Evolutionary conservation across 1,284 basidiomycete genomes (phyloP).

Genomic region (Cutaneotrichosporon arboriforme): DNA sequence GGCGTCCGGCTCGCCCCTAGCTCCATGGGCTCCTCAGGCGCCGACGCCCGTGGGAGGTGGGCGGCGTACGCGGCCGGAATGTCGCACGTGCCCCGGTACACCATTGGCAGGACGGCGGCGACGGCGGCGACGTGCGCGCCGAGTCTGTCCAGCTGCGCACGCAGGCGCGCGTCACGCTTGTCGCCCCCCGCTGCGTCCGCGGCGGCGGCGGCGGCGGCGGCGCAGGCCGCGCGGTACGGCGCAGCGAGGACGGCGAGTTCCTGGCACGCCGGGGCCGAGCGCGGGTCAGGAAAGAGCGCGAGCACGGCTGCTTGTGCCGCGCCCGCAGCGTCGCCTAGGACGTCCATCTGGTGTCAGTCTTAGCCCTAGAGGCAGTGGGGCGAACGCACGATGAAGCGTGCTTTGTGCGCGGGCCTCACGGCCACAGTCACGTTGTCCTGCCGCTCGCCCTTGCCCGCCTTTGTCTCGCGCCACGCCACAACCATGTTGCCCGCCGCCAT

Average conservation of each 20-base stretch:
- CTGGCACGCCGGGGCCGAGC: not conserved
- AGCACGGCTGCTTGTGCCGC: slow-evolving; percentile 16
- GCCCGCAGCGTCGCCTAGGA: slow-evolving; percentile 16
- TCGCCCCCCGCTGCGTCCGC: no score
- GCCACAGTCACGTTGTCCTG: slow-evolving; percentile 4
- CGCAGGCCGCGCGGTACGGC: not conserved
- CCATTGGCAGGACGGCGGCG: no score
- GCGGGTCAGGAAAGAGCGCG: slow-evolving; percentile 17
- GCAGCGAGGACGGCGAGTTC: not conserved
- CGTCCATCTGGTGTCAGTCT: slow-evolving; percentile 31
- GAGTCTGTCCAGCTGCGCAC: not conserved
- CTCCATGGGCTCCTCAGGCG: no score
- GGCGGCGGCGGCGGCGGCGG: no score
- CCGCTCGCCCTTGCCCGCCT: slow-evolving; percentile 22
- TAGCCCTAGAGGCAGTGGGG: not conserved
- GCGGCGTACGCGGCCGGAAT: no score
- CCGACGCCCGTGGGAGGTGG: no score
- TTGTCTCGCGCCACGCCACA: slow-evolving; percentile 27
- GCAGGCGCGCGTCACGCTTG: no score
- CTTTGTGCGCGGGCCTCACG: slow-evolving; percentile 10
- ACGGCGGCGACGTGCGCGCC: not conserved
- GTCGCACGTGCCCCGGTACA: no score
- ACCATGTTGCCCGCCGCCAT: slow-evolving; percentile 13
- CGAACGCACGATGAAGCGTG: slow-evolving; percentile 29
- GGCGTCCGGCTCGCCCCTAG: no score